Evolutionary conservation across 2,329 filamentous ascomycete genomes (phyloP).

Genomic region (Fonsecaea nubica): DNA sequence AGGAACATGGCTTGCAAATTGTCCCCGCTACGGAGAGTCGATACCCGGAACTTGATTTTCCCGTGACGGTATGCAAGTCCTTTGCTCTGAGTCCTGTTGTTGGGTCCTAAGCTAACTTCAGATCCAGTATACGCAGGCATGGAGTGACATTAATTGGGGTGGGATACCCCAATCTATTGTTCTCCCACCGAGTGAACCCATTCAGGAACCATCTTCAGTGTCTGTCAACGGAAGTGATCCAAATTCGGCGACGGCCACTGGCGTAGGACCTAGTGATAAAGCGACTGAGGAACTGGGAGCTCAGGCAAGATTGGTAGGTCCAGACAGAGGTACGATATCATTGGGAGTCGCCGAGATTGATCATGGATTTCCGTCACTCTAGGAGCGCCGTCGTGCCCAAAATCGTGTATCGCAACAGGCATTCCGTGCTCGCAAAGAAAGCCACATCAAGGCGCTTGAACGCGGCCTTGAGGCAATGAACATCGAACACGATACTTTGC

Average conservation of each 20-base stretch:
- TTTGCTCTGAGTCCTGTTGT: neutral
- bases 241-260: neutral
- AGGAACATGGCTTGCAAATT: neutral
- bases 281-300: neutral
- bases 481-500: neutral
- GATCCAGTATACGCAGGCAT: neutral
- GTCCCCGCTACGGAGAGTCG: neutral
- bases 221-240: neutral
- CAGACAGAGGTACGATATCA: neutral
- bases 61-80: neutral
- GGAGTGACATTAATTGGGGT: neutral
- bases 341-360: neutral
- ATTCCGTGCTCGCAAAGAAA: constrained; percentile 92
- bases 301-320: neutral
- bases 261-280: neutral
- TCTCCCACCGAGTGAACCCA: neutral
- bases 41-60: neutral
- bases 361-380: too few species aligned
- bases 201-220: neutral
- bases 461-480: constrained; percentile 61
- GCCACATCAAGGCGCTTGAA: constrained; percentile 82
- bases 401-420: constrained; percentile 89
- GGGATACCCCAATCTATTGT: neutral
- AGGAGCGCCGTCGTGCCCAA: constrained; percentile 85
- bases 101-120: neutral